Conservation (phyloP, 495 filamentous ascomycete species). For the Hypoxylon perforatum region DNA sequence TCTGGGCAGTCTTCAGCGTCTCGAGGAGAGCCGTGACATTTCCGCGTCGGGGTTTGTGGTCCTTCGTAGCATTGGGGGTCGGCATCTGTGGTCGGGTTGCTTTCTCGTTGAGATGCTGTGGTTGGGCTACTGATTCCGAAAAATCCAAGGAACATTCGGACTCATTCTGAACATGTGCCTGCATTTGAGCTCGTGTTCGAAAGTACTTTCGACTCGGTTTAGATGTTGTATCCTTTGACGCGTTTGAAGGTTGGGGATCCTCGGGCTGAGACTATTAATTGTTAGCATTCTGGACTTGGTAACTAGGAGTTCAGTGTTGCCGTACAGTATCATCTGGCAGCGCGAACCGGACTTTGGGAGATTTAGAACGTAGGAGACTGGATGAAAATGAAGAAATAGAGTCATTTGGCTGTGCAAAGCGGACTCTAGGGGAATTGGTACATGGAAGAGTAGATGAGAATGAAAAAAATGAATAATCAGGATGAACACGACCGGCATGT, state of each 20-base stretch:
- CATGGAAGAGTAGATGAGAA: neutral
- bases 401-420: constrained; percentile 1
- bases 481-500: neutral
- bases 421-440: neutral
- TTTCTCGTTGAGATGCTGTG: constrained; percentile 42
- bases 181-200: constrained; percentile 53
- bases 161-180: constrained; percentile 57
- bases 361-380: neutral
- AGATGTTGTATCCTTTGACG: constrained; percentile 41
- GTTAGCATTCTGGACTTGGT: constrained; percentile 1
- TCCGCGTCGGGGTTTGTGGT: constrained; percentile 28
- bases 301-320: neutral
- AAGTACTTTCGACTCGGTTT: constrained; percentile 40
- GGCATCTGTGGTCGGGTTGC: constrained; percentile 23
- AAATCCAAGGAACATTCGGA: constrained; percentile 56
- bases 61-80: constrained; percentile 23
- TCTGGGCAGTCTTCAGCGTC: constrained; percentile 43
- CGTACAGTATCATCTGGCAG: neutral
- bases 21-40: constrained; percentile 45
- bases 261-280: constrained; percentile 2
- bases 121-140: constrained; percentile 33
- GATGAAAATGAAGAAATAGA: constrained; percentile 3
- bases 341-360: constrained; percentile 1
- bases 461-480: constrained; percentile 1
- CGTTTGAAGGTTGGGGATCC: constrained; percentile 5